These are phyloP conservation scores for Trifolium pratense DNA, from an alignment of 306 rosid genomes.

Conservation along the genomic window DNA sequence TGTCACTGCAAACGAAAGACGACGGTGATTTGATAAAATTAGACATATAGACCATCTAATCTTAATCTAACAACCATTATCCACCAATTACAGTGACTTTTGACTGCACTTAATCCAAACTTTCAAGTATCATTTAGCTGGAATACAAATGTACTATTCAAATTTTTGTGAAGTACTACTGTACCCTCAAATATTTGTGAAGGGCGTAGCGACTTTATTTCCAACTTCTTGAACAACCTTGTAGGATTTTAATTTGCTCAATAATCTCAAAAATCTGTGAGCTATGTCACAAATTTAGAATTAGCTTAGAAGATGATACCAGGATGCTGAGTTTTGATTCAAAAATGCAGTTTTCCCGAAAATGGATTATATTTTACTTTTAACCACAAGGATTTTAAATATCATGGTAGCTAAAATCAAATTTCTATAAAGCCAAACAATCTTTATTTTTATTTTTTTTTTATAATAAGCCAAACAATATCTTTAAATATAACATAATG, in stretches of 20 bases:
- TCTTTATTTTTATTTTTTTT: too few relatives aligned
- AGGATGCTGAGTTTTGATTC: conserved; percentile 5
- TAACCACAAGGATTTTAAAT: conserved; percentile 3
- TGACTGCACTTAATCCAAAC: background rate
- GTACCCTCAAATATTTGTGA: too few relatives aligned
- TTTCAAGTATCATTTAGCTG: background rate
- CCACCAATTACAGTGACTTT: background rate
- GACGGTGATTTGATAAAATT: too few relatives aligned
- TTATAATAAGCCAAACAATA: too few relatives aligned
- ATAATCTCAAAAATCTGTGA: background rate
- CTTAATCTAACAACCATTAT: background rate
- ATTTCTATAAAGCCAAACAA: background rate
- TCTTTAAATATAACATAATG: background rate
- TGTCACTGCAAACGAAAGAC: background rate
- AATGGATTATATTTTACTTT: conserved; percentile 19
- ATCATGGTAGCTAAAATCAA: background rate
- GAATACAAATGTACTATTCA: too few relatives aligned
- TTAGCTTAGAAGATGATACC: background rate
- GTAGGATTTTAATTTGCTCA: background rate
- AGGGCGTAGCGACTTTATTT: background rate
- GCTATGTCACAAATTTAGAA: background rate
- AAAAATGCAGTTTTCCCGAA: background rate
- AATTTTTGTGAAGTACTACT: too few relatives aligned
- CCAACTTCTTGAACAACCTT: background rate
- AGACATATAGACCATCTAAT: background rate